Evolutionary conservation across 2,329 filamentous ascomycete species (phyloP).

Genomic region (Fusarium circinatum): DNA sequence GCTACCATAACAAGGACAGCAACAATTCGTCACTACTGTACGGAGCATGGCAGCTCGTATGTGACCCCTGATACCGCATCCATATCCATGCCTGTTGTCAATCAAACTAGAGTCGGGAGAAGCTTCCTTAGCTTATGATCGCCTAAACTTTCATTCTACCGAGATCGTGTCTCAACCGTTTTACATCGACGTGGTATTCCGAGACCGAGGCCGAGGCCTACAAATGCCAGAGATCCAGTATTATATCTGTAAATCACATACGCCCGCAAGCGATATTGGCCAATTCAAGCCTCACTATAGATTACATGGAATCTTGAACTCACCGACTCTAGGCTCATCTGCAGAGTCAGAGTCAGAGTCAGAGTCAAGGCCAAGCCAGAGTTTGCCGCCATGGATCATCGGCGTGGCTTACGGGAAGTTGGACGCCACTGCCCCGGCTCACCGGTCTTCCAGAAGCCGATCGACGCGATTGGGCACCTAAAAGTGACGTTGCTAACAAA

Average conservation of each 20-base stretch:
- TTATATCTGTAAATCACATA: not conserved
- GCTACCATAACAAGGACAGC: not conserved
- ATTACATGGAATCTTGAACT: not conserved
- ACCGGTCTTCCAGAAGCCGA: conserved; percentile 29
- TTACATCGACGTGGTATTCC: conserved; percentile 11
- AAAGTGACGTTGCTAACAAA: not conserved
- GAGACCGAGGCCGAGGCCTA: not conserved
- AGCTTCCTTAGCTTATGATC: not conserved
- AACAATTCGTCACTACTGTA: not conserved
- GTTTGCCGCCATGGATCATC: not conserved
- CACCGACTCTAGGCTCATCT: conserved; percentile 9
- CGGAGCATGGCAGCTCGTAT: conserved; percentile 2
- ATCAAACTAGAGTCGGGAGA: not conserved
- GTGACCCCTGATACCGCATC: conserved; percentile 14
- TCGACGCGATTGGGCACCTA: conserved; percentile 17
- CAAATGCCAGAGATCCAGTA: not conserved
- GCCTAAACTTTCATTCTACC: not conserved
- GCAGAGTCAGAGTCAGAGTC: not conserved
- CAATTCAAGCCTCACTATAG: not conserved
- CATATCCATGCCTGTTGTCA: not conserved
- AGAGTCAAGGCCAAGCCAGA: not conserved
- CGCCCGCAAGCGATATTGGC: not conserved
- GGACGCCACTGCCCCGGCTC: conserved; percentile 17
- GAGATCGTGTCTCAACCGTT: not conserved
- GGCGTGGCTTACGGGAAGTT: conserved; percentile 12